Evolutionary conservation across 1,139 yeast genomes (phyloP).

Genomic region (Taiozyma sp.): DNA sequence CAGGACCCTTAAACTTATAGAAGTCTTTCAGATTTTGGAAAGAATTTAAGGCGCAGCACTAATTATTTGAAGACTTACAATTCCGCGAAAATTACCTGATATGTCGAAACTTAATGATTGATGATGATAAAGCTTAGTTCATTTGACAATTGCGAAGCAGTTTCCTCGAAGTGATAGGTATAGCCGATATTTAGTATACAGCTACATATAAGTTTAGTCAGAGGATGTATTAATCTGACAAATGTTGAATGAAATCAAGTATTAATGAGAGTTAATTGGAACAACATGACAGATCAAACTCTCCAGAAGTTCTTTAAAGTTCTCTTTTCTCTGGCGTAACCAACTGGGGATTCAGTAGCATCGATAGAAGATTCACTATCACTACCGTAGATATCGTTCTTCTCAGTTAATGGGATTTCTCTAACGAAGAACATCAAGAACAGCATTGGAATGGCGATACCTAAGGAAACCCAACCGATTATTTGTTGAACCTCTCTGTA

Average conservation of each 20-base stretch:
- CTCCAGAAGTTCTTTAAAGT: background rate
- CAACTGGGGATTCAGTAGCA: background rate
- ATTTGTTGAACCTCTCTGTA: constrained; percentile 26
- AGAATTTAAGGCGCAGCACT: background rate
- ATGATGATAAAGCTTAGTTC: background rate
- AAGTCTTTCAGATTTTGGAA: background rate
- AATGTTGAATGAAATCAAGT: background rate
- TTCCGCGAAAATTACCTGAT: background rate
- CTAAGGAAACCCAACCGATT: constrained; percentile 24
- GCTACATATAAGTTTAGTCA: too few relatives aligned
- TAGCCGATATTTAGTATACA: too few relatives aligned
- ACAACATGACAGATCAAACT: background rate
- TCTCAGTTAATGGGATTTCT: constrained; percentile 17
- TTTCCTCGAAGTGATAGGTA: too few relatives aligned
- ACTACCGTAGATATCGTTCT: constrained; percentile 14
- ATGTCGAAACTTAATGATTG: background rate
- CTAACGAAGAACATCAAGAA: constrained; percentile 23
- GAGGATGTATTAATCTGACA: too few relatives aligned
- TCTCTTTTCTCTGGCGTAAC: background rate
- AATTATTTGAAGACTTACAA: background rate
- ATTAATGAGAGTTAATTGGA: background rate
- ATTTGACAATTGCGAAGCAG: too few relatives aligned
- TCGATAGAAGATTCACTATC: constrained; percentile 1
- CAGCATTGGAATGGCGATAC: constrained; percentile 22
- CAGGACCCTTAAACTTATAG: background rate